Conservation (phyloP, 495 filamentous ascomycete species). For the Xylaria cubensis region DNA sequence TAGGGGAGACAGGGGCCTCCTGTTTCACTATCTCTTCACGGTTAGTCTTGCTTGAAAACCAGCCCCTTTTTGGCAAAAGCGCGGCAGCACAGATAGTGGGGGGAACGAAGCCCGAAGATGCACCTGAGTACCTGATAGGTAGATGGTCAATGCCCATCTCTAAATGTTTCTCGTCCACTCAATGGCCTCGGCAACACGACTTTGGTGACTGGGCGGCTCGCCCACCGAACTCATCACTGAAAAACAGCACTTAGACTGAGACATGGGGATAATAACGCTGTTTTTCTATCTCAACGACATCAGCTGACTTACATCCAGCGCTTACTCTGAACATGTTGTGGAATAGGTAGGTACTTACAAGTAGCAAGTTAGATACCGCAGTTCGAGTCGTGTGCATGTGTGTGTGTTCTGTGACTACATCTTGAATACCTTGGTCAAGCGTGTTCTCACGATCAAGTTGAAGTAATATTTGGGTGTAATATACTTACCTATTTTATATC, state of each 20-base stretch:
- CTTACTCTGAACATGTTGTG: background rate
- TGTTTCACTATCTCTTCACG: conserved; percentile 24
- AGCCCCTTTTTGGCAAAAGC: conserved; percentile 6
- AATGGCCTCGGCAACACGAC: background rate
- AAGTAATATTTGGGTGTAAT: conserved; percentile 11
- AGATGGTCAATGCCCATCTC: background rate
- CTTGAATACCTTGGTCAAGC: background rate
- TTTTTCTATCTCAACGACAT: conserved; percentile 7
- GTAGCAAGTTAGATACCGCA: background rate
- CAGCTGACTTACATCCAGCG: conserved; percentile 7
- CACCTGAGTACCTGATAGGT: conserved; percentile 1
- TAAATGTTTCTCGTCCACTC: conserved; percentile 12
- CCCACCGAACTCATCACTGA: background rate
- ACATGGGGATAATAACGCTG: background rate
- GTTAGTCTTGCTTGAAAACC: conserved; percentile 11
- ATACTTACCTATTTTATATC: background rate
- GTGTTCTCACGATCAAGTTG: background rate
- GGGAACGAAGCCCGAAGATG: background rate
- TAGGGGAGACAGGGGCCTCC: conserved; percentile 8
- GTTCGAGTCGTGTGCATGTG: background rate
- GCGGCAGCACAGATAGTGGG: conserved; percentile 15
- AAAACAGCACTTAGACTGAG: background rate
- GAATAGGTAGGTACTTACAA: too few relatives aligned
- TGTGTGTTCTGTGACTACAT: background rate
- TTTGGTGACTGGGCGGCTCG: conserved; percentile 11